Evolutionary conservation across 1,284 basidiomycete genomes (phyloP).

Genomic region (Trichosporon sp.): DNA sequence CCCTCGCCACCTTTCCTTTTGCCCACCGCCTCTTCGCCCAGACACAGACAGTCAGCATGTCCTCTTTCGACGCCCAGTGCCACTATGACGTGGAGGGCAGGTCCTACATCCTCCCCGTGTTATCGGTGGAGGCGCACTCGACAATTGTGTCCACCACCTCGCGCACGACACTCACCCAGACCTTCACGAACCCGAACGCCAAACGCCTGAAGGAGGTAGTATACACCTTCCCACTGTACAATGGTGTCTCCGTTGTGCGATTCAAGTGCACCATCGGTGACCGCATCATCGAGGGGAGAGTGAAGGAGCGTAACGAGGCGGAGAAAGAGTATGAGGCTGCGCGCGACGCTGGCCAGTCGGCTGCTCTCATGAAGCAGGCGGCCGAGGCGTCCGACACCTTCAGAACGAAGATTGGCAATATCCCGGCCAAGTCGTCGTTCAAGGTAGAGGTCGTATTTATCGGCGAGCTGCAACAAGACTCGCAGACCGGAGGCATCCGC

Average conservation of each 20-base stretch:
- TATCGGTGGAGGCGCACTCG: constrained; percentile 7
- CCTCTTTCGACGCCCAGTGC: background rate
- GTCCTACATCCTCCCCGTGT: background rate
- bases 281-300: constrained; percentile 51
- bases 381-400: constrained; percentile 16
- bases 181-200: constrained; percentile 50
- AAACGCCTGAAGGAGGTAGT: constrained; percentile 51
- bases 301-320: constrained; percentile 54
- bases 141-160: constrained; percentile 48
- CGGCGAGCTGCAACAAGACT: constrained; percentile 22
- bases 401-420: constrained; percentile 14
- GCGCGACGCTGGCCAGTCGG: constrained; percentile 46
- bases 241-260: constrained; percentile 53
- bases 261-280: constrained; percentile 53
- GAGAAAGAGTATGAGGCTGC: constrained; percentile 50
- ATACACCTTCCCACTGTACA: constrained; percentile 60
- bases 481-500: constrained; percentile 20
- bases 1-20: background rate
- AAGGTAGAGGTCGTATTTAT: constrained; percentile 19
- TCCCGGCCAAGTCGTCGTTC: constrained; percentile 9
- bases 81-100: background rate
- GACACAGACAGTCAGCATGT: too few relatives aligned
- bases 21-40: background rate
- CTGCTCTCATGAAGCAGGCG: constrained; percentile 47
- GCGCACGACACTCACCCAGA: constrained; percentile 53